Evolutionary conservation across 106 monocot species (phyloP), one percentile per base, ranked within the genome.

Genomic region (Acorus gramineus): DNA sequence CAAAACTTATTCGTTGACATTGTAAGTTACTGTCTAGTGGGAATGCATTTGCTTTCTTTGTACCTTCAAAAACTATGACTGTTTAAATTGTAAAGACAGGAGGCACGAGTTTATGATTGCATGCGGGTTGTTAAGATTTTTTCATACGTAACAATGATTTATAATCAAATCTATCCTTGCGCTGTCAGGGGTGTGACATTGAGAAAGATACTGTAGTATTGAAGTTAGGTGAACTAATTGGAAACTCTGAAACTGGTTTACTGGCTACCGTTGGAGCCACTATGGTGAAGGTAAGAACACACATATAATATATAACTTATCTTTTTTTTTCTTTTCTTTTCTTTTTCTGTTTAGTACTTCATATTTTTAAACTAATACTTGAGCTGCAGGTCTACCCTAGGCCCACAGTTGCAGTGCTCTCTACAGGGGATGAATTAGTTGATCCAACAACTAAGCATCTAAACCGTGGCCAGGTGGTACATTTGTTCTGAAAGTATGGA

Each of bases 371-470:
- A 59, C 11, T 61, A 42, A 4, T 50, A 42, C 11, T 61, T 61
- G 7, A 45, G 2, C 28, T 68, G 64, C 76, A 98, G 88, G 81
- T 98, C 5, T 92, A 81, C 60, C 83, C 74, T 57, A 79, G 60
- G 63, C 98, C 98, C 51, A 85, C 65, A 54, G 43, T 98, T 59
- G 98, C 77, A 56, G 81, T 92, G 9, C 83, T 92, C 68, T 92
- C 91, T 70, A 88, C 88, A 53, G 91, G 92, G 28, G 88, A 98
- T 81, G 98, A 98, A 61, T 58, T 98, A 67, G 88, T 91, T 50
- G 83, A 92, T 56, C 82, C 92, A 68, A 52, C 63, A 46, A 83
- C 81, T 59, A 63, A 83, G 63, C 66, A 45, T 71, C 77, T 92
- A 69, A 55, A 67, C 50, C 72, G 81, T 73, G 91, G 91, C 14